Evolutionary conservation across 345 rosid species (phyloP), one percentile per base, ranked within the genome.

Genomic region (Nephelium lappaceum): DNA sequence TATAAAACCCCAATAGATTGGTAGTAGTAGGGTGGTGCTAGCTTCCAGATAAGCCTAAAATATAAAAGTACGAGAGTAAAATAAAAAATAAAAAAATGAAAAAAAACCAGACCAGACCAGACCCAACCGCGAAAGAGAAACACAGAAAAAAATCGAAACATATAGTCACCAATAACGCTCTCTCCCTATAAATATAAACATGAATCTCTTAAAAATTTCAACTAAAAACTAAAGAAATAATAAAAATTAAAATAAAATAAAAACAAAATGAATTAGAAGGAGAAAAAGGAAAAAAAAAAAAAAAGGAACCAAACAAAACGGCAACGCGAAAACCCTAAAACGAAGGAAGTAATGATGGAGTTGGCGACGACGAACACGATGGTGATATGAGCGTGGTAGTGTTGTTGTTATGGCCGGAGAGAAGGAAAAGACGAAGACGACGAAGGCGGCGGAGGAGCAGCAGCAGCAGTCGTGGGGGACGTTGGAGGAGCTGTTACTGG

Each of bases 401-500:
- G 55, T 41, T 27, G 43, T 15, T 45, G 65, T 6, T 61, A 83
- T 83, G 83, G 81, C 81, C 31, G 71, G 67, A 73, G 72, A 81
- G 66, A 42, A 72, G 42, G 83, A 73, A 67, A 73, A 74, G 71
- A 73, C 63, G 31, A 77, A 53, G 51, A 68, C 36, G 36, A 31
- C 36, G 36, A 31, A 31, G 36, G 36, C 36, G 36, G 36, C 3
- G 36, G 36, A 31, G 36, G 36, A 31, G 36, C 58, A 62, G 45
- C 47, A 6, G 69, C 72, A 61, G 67, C 74, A 74, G 10, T 23
- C 25, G 67, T 89, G 92, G 92, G 90, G 87, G 18, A 86, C 95
- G 80, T 87, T 78, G 77, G 95, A 91, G 87, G 97, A 93, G 88
- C 79, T 93, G 24, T 75, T 93, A 78, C 81, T 93, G 4, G 94